Percentiles rank a stretch among this genome's conserved stretches.
Conservation (phyloP, 2,329 filamentous ascomycete genomes). For the Colletotrichum sojae region DNA sequence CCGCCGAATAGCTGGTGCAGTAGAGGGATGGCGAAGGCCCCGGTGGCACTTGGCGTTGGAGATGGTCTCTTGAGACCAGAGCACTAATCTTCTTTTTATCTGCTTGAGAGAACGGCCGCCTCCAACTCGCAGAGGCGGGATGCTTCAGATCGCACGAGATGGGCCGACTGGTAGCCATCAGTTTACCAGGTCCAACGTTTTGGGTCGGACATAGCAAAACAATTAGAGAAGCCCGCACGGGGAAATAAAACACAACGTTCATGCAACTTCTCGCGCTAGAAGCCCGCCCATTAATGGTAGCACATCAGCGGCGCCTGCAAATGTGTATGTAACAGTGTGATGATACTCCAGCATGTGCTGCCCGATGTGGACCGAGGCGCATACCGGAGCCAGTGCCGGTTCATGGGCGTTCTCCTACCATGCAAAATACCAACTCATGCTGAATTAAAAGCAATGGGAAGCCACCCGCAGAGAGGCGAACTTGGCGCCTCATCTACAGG, state of each 20-base stretch:
- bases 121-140: slow-evolving; percentile 21
- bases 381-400: slow-evolving; percentile 1
- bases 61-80: slow-evolving; percentile 13
- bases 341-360: not conserved
- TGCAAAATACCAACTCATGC: too few relatives aligned
- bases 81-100: slow-evolving; percentile 36
- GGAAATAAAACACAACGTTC: slow-evolving; percentile 16
- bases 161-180: slow-evolving; percentile 28
- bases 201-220: slow-evolving; percentile 18
- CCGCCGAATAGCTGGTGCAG: slow-evolving; percentile 36
- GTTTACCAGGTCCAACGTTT: slow-evolving; percentile 29
- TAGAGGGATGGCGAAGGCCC: slow-evolving; percentile 14
- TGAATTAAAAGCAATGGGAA: not conserved
- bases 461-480: not conserved
- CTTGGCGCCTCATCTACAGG: not conserved
- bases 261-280: not conserved
- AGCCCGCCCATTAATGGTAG: not conserved
- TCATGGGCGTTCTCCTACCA: not conserved
- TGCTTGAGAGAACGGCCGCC: slow-evolving; percentile 30
- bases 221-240: slow-evolving; percentile 25
- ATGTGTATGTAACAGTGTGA: not conserved
- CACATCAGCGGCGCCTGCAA: slow-evolving; percentile 18
- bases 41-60: slow-evolving; percentile 27
- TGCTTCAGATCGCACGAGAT: slow-evolving; percentile 29
- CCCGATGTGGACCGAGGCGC: not conserved